Percentiles rank a stretch among this genome's conserved stretches.
phyloP scores from a whole-genome alignment of 2,329 filamentous ascomycete species.

The Epichloe sibirici region DNA sequence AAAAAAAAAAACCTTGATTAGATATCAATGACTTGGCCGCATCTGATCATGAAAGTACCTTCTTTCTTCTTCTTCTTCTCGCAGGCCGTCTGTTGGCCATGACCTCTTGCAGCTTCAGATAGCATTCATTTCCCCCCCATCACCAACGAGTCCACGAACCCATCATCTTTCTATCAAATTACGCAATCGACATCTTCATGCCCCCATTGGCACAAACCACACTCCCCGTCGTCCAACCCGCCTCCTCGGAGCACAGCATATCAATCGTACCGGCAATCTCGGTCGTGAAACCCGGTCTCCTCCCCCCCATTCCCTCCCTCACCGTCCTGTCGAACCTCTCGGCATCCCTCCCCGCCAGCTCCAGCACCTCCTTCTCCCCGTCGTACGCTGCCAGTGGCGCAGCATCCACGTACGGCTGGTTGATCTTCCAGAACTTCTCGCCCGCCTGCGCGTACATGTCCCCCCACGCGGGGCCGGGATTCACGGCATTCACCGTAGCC shows the following conservation, averaged over 20 bases:
- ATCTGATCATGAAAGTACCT: too few species aligned
- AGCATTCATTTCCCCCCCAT: too few species aligned
- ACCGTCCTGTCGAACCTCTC: conserved; percentile 22
- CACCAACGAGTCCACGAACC: too few species aligned
- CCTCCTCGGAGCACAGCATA: conserved; percentile 57
- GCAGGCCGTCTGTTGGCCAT: too few species aligned
- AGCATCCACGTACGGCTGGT: conserved; percentile 25
- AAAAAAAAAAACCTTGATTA: too few species aligned
- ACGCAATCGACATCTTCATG: conserved; percentile 27
- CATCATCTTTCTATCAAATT: not conserved
- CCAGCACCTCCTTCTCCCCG: conserved; percentile 19
- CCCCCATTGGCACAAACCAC: conserved; percentile 59
- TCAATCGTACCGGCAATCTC: conserved; percentile 60
- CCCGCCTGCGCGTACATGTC: conserved; percentile 35
- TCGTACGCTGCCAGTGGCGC: conserved; percentile 23
- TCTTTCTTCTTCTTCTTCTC: too few species aligned
- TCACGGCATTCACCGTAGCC: conserved; percentile 44
- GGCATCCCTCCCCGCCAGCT: conserved; percentile 18
- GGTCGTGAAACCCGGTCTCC: conserved; percentile 21
- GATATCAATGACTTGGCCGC: not conserved
- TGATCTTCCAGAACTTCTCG: conserved; percentile 23
- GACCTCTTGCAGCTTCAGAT: too few species aligned
- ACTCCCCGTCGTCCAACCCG: conserved; percentile 57
- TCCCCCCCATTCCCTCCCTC: conserved; percentile 21
- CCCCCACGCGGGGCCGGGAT: conserved; percentile 43